phyloP scores from a whole-genome alignment of 208 protist species.

The Wallacemonas collosoma region DNA sequence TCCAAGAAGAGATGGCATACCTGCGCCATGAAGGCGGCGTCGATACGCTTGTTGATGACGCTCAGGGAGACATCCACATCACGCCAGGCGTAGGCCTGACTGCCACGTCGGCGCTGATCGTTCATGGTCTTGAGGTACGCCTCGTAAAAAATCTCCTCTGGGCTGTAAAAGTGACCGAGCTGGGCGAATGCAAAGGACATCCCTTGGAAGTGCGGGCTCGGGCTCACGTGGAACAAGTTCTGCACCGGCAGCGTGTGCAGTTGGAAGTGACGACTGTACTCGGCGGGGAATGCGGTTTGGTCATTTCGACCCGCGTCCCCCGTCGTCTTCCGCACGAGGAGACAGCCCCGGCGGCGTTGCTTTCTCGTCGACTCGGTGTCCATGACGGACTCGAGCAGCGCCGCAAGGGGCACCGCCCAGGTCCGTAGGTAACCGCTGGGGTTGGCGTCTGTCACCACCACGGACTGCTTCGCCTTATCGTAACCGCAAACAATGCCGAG shows the following conservation, averaged over 20 bases:
- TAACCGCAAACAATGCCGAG: conserved; percentile 71
- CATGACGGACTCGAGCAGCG: conserved; percentile 57
- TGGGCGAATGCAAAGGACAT: conserved; percentile 85
- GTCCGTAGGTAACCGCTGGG: conserved; percentile 79
- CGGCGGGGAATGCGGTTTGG: conserved; percentile 33
- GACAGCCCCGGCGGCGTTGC: conserved; percentile 66
- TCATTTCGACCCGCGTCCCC: neutral
- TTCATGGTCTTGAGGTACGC: conserved; percentile 88
- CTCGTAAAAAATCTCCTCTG: conserved; percentile 92
- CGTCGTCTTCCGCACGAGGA: conserved; percentile 34
- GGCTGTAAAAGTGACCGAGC: conserved; percentile 85
- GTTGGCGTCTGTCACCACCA: conserved; percentile 70
- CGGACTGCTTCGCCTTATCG: conserved; percentile 46
- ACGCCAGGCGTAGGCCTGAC: conserved; percentile 87
- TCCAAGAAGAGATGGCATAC: conserved; percentile 83
- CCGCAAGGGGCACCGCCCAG: conserved; percentile 63
- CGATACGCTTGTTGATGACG: conserved; percentile 87
- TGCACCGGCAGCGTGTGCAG: conserved; percentile 77
- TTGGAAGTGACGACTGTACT: conserved; percentile 49
- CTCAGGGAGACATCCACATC: conserved; percentile 89
- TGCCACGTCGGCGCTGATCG: conserved; percentile 80
- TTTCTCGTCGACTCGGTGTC: conserved; percentile 47
- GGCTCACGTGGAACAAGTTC: conserved; percentile 85
- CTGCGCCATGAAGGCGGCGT: conserved; percentile 77
- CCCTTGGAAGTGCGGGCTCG: conserved; percentile 85